Evolutionary conservation across 345 rosid genomes (phyloP).

Genomic region (Aquilaria sinensis): DNA sequence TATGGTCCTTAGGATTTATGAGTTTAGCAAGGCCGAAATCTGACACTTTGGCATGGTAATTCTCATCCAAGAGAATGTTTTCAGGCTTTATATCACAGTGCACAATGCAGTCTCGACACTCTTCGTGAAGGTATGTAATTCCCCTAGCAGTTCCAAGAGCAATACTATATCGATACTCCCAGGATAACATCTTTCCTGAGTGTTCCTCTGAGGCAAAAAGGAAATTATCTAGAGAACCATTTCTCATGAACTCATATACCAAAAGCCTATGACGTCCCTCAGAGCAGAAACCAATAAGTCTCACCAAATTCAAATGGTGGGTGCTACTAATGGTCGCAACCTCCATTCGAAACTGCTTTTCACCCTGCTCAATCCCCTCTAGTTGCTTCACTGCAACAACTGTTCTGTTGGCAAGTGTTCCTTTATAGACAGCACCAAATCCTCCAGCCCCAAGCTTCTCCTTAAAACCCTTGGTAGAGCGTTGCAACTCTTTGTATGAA

Average conservation of each 20-base stretch:
- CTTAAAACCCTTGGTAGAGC: slow-evolving; percentile 41
- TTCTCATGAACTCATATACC: slow-evolving; percentile 52
- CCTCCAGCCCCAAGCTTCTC: slow-evolving; percentile 53
- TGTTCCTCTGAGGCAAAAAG: slow-evolving; percentile 27
- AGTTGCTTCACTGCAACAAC: slow-evolving; percentile 49
- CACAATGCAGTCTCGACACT: slow-evolving; percentile 40
- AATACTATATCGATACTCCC: slow-evolving; percentile 40
- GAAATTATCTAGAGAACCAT: slow-evolving; percentile 50
- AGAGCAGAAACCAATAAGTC: slow-evolving; percentile 56
- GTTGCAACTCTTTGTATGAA: slow-evolving; percentile 39
- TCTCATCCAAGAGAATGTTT: slow-evolving; percentile 53
- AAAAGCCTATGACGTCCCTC: slow-evolving; percentile 47
- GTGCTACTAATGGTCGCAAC: slow-evolving; percentile 54
- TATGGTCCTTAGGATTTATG: slow-evolving; percentile 25
- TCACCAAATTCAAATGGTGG: slow-evolving; percentile 58
- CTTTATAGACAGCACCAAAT: slow-evolving; percentile 51
- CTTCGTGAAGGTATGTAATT: slow-evolving; percentile 58
- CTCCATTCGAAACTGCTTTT: slow-evolving; percentile 48
- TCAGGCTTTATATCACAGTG: slow-evolving; percentile 55
- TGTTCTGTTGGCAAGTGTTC: slow-evolving; percentile 33
- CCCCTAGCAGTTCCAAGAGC: slow-evolving; percentile 53
- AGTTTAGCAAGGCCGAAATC: slow-evolving; percentile 57
- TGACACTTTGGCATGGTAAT: slow-evolving; percentile 41
- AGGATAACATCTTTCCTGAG: slow-evolving; percentile 28
- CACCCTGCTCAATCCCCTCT: slow-evolving; percentile 43